Evolutionary conservation across 192 early-diverging fungal species (phyloP).

Genomic region (Piromyces sp.): DNA sequence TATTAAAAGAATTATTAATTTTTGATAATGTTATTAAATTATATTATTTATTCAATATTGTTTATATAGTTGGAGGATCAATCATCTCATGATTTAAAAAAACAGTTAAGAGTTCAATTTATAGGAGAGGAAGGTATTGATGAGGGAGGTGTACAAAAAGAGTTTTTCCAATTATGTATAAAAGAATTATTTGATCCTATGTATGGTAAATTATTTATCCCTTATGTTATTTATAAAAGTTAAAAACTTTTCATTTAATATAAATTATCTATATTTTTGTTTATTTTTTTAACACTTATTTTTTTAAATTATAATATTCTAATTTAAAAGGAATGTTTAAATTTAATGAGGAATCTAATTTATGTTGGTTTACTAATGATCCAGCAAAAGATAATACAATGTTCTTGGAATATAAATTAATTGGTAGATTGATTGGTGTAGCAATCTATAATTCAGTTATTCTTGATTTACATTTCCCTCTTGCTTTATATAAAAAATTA

Average conservation of each 20-base stretch:
- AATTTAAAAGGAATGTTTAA: conserved; percentile 2
- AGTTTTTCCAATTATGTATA: background rate
- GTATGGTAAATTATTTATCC: background rate
- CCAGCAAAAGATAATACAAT: conserved; percentile 5
- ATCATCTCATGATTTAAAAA: conserved; percentile 66
- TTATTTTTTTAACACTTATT: too few species aligned
- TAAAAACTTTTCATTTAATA: too few species aligned
- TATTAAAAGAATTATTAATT: too few species aligned
- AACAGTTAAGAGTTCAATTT: conserved; percentile 79
- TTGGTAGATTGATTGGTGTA: conserved; percentile 2
- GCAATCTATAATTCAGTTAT: background rate
- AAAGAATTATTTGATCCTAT: background rate
- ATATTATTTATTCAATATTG: too few species aligned
- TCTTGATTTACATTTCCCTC: background rate
- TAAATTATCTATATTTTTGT: too few species aligned
- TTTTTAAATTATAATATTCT: too few species aligned
- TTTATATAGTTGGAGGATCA: conserved; percentile 66
- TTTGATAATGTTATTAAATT: too few species aligned
- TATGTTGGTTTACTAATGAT: conserved; percentile 6
- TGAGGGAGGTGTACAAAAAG: background rate
- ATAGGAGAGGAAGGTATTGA: conserved; percentile 64
- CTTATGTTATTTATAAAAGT: too few species aligned
- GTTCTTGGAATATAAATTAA: conserved; percentile 13
- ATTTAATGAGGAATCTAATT: conserved; percentile 3
- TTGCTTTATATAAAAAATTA: conserved; percentile 2